Base-by-base conservation (phyloP, 2,329 filamentous ascomycete species). In the Pezicula neosporulosa region DNA sequence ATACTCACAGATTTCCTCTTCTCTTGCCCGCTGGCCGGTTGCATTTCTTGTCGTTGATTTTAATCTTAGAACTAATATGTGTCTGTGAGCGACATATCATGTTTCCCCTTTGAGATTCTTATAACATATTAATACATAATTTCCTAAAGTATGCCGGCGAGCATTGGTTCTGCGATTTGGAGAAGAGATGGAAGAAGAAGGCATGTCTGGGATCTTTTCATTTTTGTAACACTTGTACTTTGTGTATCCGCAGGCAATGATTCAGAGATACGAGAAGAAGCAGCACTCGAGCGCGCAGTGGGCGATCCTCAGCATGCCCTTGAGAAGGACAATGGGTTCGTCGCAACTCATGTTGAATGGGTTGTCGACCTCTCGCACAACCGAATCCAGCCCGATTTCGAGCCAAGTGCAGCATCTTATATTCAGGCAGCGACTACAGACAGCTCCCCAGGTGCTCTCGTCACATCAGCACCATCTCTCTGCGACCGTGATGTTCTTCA, bases 401-500 rank as follows among this genome's bases (percentile, higher is more conserved):
- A 28, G n/a, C 27, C 42, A 28, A 44, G 42, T 28, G 18, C 42
- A 44, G 2, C 4, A 33, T 33, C 30, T 2, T 10, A 12, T 33
- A 33, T 33, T 9, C 30, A 10, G 12, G 12, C 30, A 33, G 13
- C 24, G 28, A 27, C 19, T 15, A 5, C 9, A 15, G 10, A 16
- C 27, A 12, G 12, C 5, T 28, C 19, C 19, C 51, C 58, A 46
- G 36, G 16, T n/a, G 38, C 55, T 30, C 45, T 59, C 12, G 60
- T 62, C 18, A 66, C 62, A 44, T 37, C 60, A 38, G 37, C 56
- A 16, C 58, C 61, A 50, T 52, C 59, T 36, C 57, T 63, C 43
- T 60, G 56, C 41, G 44, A 54, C 42, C 57, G 61, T 47, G 51
- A 56, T 52, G 50, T 57, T 12, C 28, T 50, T 13, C 47, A 54